Evolutionary conservation across 768 basidiomycete genomes (phyloP), one percentile per base, ranked within the genome.

Genomic region (Tephrocybe sp.): DNA sequence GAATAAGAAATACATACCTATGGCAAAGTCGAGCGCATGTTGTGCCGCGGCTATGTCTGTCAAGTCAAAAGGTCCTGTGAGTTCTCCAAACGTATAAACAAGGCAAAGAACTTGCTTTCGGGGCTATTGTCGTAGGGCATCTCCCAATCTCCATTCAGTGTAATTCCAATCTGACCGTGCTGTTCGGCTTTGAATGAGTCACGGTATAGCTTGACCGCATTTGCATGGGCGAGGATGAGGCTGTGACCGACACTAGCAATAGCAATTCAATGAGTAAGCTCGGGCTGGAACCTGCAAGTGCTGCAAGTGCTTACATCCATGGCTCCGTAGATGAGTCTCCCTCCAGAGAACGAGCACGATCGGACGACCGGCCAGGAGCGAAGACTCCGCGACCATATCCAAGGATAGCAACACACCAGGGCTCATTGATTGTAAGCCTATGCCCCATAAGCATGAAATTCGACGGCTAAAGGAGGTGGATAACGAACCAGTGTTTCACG

Each of bases 391-490:
- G 73, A 11, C 83, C 82, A 61, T 87, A 85, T 15, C 87, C 86
- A 40, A 85, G 69, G 58, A 86, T 72, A 44, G 86, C 76, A 46
- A 84, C 74, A 62, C 81, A 82, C 84, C 82, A 86, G 0, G 85
- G 85, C 69, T 90, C 87, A 64, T 89, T 88, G 68, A 88, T 72
- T 1, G 86, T 88, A 47, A 88, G 64, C 84, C 83, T 84, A 57
- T 51, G 34, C 18, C 43, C 7, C 12, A 24, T 57, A 49, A 51
- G 53, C 59, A 43, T 62, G 56, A 30, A 56, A 58, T 56, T 45
- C 28, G 54, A 65, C 65, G 34, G 26, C 21, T 52, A n/a, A 26
- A 48, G 28, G 26, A 20, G 17, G 24, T 12, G 15, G 26, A n/a
- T 45, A 45, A n/a, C 65, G 39, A 59, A 81, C 88, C 86, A 88